These are phyloP conservation scores for Stellera chamaejasme DNA, from an alignment of 345 rosid genomes.

Conservation along the genomic window DNA sequence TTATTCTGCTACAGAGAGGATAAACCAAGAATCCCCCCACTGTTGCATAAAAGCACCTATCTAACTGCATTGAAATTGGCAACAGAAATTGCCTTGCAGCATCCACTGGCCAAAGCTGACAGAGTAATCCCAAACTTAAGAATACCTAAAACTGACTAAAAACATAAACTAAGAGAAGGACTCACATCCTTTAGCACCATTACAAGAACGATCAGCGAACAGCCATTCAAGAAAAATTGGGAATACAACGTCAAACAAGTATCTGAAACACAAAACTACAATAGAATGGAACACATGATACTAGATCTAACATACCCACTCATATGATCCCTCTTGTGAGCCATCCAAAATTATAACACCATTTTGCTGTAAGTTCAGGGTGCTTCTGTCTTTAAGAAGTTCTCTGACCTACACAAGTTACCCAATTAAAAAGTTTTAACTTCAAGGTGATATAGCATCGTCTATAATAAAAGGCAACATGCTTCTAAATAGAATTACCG, in stretches of 20 bases:
- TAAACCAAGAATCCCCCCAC: too few species aligned
- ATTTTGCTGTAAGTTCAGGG: conserved; percentile 50
- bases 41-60: too few species aligned
- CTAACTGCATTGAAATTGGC: too few species aligned
- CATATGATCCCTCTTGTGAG: conserved; percentile 92
- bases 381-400: conserved; percentile 69
- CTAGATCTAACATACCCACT: conserved; percentile 65
- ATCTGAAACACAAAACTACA: neutral
- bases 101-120: too few species aligned
- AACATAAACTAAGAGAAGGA: too few species aligned
- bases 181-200: too few species aligned
- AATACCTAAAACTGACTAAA: too few species aligned
- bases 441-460: conserved; percentile 8
- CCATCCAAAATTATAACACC: conserved; percentile 87
- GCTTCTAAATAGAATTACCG: conserved; percentile 30
- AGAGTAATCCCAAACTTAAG: too few species aligned
- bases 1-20: too few species aligned
- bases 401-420: conserved; percentile 62
- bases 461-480: conserved; percentile 11
- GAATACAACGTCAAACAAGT: neutral
- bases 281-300: neutral
- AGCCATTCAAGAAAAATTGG: too few species aligned
- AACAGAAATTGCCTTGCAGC: too few species aligned
- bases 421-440: conserved; percentile 13
- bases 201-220: too few species aligned